phyloP scores from a whole-genome alignment of 2,329 filamentous ascomycete genomes.

The Stagonosporopsis tanaceti region DNA sequence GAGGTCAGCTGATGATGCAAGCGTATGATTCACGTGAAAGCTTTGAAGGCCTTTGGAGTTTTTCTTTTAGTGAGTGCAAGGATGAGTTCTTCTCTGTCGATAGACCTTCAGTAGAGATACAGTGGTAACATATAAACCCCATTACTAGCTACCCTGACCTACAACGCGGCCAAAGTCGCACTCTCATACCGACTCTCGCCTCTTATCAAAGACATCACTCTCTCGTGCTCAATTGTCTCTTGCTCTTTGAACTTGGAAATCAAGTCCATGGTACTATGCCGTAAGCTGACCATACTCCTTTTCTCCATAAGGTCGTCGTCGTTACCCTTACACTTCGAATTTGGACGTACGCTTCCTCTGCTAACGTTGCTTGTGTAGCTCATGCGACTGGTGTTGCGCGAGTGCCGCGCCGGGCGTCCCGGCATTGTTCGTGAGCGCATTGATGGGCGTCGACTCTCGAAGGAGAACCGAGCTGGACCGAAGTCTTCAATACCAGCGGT shows the following conservation, averaged over 20 bases:
- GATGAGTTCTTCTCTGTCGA: background rate
- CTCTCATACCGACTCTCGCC: constrained; percentile 19
- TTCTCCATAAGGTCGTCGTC: constrained; percentile 28
- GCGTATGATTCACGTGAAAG: background rate
- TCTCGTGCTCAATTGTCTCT: constrained; percentile 46
- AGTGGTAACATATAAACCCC: background rate
- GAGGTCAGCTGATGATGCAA: background rate
- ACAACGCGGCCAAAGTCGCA: constrained; percentile 8
- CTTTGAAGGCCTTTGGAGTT: background rate
- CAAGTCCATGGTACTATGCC: constrained; percentile 53
- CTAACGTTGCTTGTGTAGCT: constrained; percentile 32
- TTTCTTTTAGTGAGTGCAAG: background rate
- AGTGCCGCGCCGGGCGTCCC: constrained; percentile 24
- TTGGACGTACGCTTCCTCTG: constrained; percentile 25
- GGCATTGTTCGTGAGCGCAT: constrained; percentile 28
- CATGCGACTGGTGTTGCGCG: constrained; percentile 32
- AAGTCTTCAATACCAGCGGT: constrained; percentile 27
- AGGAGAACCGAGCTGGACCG: constrained; percentile 25
- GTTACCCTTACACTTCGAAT: constrained; percentile 22
- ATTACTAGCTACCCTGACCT: background rate
- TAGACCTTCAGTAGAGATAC: background rate
- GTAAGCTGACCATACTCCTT: constrained; percentile 44
- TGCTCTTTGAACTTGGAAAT: constrained; percentile 47
- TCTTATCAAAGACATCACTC: constrained; percentile 34
- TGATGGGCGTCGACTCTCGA: constrained; percentile 27